Evolutionary conservation across 192 early-diverging fungal species (phyloP).

Genomic region (Tieghemiomyces parasiticus): DNA sequence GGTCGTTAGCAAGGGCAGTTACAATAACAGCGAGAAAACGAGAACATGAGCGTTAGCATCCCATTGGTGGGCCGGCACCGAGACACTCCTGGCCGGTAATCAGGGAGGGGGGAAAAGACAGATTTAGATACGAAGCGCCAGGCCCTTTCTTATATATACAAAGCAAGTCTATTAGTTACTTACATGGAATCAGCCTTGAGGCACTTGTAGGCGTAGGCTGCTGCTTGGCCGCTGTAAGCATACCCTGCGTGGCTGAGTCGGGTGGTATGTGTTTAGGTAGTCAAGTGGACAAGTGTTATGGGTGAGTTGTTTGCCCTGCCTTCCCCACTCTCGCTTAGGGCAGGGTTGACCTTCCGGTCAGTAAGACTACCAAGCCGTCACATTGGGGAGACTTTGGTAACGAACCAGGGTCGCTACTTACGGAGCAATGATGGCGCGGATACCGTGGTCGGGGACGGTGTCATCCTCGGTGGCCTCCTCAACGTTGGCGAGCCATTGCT

Average conservation of each 20-base stretch:
- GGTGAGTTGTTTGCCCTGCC: background rate
- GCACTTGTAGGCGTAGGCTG: conserved; percentile 75
- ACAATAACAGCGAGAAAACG: background rate
- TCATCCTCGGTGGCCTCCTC: conserved; percentile 8
- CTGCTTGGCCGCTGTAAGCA: conserved; percentile 76
- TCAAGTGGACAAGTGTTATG: background rate
- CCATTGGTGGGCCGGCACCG: background rate
- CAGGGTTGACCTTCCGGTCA: too few relatives aligned
- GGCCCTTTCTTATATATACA: background rate
- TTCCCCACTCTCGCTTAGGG: background rate
- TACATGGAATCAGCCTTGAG: conserved; percentile 42
- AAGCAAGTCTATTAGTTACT: conserved; percentile 9
- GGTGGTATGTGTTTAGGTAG: background rate
- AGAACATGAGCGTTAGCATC: background rate
- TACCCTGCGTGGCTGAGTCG: conserved; percentile 74
- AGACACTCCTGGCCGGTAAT: background rate
- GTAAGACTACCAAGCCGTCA: too few relatives aligned
- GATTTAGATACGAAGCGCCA: background rate
- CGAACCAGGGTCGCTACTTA: conserved; percentile 20
- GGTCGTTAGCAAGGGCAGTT: too few relatives aligned
- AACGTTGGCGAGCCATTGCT: conserved; percentile 32
- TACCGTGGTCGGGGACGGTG: conserved; percentile 8
- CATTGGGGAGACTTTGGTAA: background rate
- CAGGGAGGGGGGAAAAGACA: background rate
- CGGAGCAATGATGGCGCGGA: conserved; percentile 63